These are phyloP conservation scores for Diddensiella caesifluorescens DNA, from an alignment of 805 yeast species.

Conservation along the genomic window DNA sequence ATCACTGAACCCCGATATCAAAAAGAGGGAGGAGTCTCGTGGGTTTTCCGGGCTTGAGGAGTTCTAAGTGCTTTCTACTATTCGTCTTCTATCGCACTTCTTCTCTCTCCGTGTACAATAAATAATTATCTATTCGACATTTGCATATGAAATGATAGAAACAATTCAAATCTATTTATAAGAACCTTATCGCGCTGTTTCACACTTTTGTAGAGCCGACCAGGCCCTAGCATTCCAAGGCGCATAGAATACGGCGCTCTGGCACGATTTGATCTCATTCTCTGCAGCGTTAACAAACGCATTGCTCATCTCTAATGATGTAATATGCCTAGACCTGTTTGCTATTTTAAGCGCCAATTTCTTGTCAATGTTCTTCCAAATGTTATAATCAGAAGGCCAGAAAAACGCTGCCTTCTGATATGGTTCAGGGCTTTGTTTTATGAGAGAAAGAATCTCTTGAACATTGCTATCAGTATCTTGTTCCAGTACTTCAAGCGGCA, in stretches of 20 bases:
- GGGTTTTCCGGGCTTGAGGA: not conserved
- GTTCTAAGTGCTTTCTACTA: not conserved
- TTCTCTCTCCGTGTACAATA: constrained; percentile 1
- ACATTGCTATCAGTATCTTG: constrained; percentile 50
- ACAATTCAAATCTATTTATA: no score
- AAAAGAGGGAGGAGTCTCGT: constrained; percentile 1
- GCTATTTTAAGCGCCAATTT: constrained; percentile 58
- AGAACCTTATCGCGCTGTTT: not conserved
- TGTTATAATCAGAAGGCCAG: constrained; percentile 62
- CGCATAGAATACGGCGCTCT: constrained; percentile 60
- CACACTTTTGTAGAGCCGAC: constrained; percentile 16
- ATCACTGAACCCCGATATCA: constrained; percentile 34
- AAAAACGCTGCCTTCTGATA: constrained; percentile 71
- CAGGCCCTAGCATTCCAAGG: constrained; percentile 46
- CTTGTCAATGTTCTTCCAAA: constrained; percentile 64
- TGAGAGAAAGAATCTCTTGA: constrained; percentile 53
- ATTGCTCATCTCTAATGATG: constrained; percentile 47
- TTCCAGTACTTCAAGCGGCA: constrained; percentile 44
- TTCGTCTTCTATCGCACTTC: not conserved
- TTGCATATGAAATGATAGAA: no score
- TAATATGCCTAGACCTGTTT: constrained; percentile 39
- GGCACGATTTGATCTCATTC: constrained; percentile 48
- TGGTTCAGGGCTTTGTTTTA: constrained; percentile 41
- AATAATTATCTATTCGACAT: not conserved
- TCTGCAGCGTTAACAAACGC: constrained; percentile 45